phyloP scores from a whole-genome alignment of 352 stramenopile genomes.

The Phytophthora litchii region DNA sequence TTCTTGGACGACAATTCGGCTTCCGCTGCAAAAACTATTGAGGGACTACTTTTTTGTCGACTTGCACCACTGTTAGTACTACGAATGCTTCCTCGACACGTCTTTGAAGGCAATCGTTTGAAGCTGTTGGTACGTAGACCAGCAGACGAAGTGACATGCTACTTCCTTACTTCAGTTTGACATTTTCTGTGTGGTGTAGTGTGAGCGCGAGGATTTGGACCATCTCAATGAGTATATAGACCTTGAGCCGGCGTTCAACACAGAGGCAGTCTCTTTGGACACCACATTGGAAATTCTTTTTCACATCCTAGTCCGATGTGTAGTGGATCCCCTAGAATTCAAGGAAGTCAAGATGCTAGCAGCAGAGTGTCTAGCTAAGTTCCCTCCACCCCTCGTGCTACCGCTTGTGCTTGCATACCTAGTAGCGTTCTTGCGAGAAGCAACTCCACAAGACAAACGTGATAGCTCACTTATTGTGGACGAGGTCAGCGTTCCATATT shows the following conservation, averaged over 20 bases:
- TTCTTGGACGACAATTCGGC: conserved; percentile 52
- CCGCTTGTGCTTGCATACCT: conserved; percentile 52
- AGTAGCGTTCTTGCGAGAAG: conserved; percentile 46
- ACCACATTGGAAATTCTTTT: conserved; percentile 33
- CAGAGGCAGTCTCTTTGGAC: not conserved
- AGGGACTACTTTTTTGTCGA: conserved; percentile 63
- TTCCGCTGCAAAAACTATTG: conserved; percentile 34
- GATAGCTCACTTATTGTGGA: conserved; percentile 18
- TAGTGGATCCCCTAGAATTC: conserved; percentile 71
- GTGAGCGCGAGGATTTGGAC: conserved; percentile 38
- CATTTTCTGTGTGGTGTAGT: conserved; percentile 24
- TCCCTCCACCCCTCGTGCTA: conserved; percentile 35
- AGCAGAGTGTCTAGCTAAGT: conserved; percentile 60
- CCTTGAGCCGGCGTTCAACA: conserved; percentile 6
- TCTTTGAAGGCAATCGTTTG: conserved; percentile 14
- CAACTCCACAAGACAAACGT: conserved; percentile 10
- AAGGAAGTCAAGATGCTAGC: conserved; percentile 83
- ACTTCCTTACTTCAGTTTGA: not conserved
- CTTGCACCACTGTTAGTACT: conserved; percentile 67
- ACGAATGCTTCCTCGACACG: conserved; percentile 52
- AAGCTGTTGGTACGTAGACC: conserved; percentile 27
- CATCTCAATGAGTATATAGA: conserved; percentile 39
- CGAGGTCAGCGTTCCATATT: conserved; percentile 28
- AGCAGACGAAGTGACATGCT: not conserved
- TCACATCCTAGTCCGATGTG: conserved; percentile 43